These are phyloP conservation scores for Ophiostoma ulmi DNA, from an alignment of 2,329 filamentous ascomycete species.

Conservation along the genomic window DNA sequence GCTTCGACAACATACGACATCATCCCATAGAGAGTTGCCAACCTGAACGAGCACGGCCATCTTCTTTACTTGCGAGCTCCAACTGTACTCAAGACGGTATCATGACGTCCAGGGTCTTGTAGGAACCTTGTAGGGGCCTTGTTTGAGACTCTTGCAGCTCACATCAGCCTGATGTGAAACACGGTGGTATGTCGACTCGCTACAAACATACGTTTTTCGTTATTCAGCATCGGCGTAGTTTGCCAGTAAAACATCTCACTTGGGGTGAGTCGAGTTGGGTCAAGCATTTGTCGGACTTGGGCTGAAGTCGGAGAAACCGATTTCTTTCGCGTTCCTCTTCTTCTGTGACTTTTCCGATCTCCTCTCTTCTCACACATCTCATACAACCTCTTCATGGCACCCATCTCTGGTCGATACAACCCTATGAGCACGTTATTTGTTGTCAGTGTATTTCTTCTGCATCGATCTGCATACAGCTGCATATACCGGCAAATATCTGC, in stretches of 20 bases:
- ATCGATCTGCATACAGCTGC: background rate
- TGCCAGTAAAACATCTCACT: background rate
- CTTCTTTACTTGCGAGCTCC: background rate
- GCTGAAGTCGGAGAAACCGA: background rate
- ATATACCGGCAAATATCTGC: no score
- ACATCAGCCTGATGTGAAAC: background rate
- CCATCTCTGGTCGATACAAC: background rate
- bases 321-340: no score
- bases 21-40: slow-evolving; percentile 12
- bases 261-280: no score
- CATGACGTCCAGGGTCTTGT: background rate
- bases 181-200: background rate
- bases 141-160: background rate
- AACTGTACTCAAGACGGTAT: background rate
- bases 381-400: background rate
- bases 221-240: background rate
- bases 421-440: slow-evolving; percentile 4
- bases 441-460: background rate
- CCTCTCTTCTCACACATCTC: background rate
- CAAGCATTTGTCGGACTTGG: background rate
- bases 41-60: background rate
- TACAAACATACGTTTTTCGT: background rate
- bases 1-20: slow-evolving; percentile 24
- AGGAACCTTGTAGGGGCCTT: background rate
- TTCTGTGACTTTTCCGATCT: background rate